Base-by-base conservation (phyloP, 805 yeast species). In the Nadsonia fulvescens region DNA sequence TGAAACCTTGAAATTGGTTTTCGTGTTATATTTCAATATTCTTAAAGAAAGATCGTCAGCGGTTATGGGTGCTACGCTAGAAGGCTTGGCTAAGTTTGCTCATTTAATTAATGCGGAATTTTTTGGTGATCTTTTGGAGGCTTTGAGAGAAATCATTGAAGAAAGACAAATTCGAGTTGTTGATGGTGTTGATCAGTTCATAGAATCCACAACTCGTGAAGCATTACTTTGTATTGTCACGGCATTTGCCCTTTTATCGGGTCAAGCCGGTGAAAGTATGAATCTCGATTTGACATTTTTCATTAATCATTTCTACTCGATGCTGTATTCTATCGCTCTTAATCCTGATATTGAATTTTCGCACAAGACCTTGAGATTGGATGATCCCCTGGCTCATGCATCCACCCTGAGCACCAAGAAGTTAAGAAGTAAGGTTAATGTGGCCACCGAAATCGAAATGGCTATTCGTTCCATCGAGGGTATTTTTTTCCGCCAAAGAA, bases 81-180 rank as follows among this genome's bases (percentile, higher is more conserved):
- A 89, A 53, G 96, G 96, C 3, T 53, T 89, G 30, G 77, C 95
- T 1, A 68, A 69, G 43, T 82, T 73, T 44, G 93, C 96, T 2
- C 89, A 75, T 41, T 71, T 83, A 70, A 82, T 91, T 13, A 89
- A 89, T 44, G 69, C 86, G 31, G 96, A 89, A 37, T 57, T 89
- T 23, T 62, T 89, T 38, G 96, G 96, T 14, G 98, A 89, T 46
- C 70, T 89, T 50, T 57, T 89, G 27, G 91, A 75, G 44, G 93
- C 83, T 5, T 60, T 89, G 47, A 62, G 83, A 37, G 96, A 89
- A 48, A 64, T 83, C 13, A 66, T 81, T 46, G 40, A 42, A 8
- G 77, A 44, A 42, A 27, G 52, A 51, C 36, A 50, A 54, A 20
- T 58, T 56, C 28, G 31, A 11, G 39, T 57, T n/a, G 54, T 46